Percentiles rank a stretch among this genome's conserved stretches.
Conservation (phyloP, 1,284 basidiomycete species). For the Cystobasidium slooffiae region DNA sequence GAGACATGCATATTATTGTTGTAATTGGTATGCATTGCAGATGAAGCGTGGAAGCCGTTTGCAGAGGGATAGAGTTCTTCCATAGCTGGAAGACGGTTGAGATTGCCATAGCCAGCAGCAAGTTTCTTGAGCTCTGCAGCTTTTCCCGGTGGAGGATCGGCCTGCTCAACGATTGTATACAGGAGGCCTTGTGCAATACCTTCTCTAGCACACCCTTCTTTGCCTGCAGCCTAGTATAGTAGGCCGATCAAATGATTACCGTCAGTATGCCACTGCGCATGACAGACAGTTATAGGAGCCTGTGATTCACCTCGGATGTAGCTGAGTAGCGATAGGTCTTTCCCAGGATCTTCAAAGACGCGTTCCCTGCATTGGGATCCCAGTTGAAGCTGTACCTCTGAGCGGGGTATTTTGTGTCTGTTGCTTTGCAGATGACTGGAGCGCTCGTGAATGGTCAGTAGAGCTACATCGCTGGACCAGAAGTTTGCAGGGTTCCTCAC, state of each 20-base stretch:
- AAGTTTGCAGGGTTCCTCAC: not conserved
- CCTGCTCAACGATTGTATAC: slow-evolving; percentile 20
- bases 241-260: not conserved
- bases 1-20: not conserved
- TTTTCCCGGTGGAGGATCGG: slow-evolving; percentile 11
- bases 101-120: slow-evolving; percentile 26
- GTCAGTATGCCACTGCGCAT: not conserved
- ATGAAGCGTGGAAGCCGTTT: not conserved
- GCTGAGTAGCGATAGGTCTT: slow-evolving; percentile 24
- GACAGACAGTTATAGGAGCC: not conserved
- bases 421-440: slow-evolving; percentile 34
- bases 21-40: not conserved
- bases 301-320: not conserved
- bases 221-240: slow-evolving; percentile 30
- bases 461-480: not conserved
- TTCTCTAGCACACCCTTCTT: slow-evolving; percentile 38
- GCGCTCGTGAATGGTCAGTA: not conserved
- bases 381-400: slow-evolving; percentile 26
- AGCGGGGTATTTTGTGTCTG: slow-evolving; percentile 31
- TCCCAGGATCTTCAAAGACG: slow-evolving; percentile 28
- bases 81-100: slow-evolving; percentile 26
- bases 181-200: slow-evolving; percentile 19
- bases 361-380: slow-evolving; percentile 26
- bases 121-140: slow-evolving; percentile 7
- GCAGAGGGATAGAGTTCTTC: slow-evolving; percentile 30